phyloP scores from a whole-genome alignment of 73 alveolate genomes.

The Effrenium voratum region DNA sequence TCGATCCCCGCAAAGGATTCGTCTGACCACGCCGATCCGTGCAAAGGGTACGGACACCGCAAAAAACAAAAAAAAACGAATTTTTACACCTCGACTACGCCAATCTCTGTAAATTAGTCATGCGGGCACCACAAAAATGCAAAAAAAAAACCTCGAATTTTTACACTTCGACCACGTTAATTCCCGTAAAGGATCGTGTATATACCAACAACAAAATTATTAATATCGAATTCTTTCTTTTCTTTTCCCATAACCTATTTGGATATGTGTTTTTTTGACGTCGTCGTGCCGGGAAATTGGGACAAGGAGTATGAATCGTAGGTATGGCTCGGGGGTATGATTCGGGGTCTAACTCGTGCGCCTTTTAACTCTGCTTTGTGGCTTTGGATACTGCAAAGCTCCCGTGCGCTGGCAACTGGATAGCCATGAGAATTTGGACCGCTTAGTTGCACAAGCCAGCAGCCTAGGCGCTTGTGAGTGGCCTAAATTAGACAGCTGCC shows the following conservation, averaged over 20 bases:
- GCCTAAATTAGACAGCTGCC: no score
- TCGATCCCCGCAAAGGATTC: background rate
- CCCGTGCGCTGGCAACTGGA: background rate
- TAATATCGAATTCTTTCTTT: background rate
- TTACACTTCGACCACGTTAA: background rate
- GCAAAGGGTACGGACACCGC: background rate
- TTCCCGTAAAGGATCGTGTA: background rate
- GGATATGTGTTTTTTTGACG: background rate
- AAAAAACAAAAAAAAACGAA: background rate
- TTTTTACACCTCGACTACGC: background rate
- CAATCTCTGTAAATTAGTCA: background rate
- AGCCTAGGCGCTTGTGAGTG: no score
- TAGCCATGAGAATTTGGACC: background rate
- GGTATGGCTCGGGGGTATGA: background rate
- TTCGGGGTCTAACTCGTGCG: background rate
- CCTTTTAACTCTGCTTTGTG: background rate
- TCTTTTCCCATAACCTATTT: background rate
- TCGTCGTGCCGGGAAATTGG: background rate
- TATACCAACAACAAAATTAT: background rate
- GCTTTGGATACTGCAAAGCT: background rate
- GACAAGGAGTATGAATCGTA: background rate
- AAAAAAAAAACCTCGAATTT: background rate
- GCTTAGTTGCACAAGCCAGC: no score
- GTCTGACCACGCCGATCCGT: background rate
- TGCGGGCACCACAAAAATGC: background rate